Conservation (phyloP, 805 yeast species). For the Ogataea pini region DNA sequence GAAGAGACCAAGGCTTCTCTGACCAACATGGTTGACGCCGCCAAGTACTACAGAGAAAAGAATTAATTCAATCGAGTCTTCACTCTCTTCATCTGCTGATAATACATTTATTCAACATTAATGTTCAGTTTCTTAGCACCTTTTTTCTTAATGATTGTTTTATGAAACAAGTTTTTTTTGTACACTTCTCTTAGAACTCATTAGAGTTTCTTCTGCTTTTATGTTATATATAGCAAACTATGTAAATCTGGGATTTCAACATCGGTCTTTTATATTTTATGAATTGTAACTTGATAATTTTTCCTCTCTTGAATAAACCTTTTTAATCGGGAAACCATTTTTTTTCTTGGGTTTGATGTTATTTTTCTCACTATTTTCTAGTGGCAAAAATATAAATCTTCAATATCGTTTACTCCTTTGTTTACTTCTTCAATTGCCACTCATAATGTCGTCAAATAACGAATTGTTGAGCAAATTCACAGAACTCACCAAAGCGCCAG, state of each 20-base stretch:
- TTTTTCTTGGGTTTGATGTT: neutral
- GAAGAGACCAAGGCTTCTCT: conserved; percentile 92
- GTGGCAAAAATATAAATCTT: conserved; percentile 4
- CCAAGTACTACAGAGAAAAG: conserved; percentile 81
- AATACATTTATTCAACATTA: conserved; percentile 41
- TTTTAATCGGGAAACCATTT: neutral
- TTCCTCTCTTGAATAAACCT: neutral
- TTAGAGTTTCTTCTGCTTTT: conserved; percentile 18
- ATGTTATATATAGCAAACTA: conserved; percentile 29
- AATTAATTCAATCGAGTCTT: conserved; percentile 15
- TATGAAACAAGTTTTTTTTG: conserved; percentile 17
- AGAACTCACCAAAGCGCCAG: conserved; percentile 40
- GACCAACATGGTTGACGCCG: conserved; percentile 99
- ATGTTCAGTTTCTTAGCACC: conserved; percentile 27
- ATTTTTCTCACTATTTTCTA: neutral
- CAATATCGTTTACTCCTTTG: neutral
- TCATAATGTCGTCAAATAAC: conserved; percentile 18
- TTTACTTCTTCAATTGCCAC: conserved; percentile 2
- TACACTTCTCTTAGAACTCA: conserved; percentile 11
- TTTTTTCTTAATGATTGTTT: conserved; percentile 15
- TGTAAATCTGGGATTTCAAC: conserved; percentile 47
- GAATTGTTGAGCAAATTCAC: conserved; percentile 36
- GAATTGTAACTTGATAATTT: neutral
- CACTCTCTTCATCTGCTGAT: conserved; percentile 15
- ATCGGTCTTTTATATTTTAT: conserved; percentile 37